These are phyloP conservation scores for Ceratocystis harringtonii DNA, from an alignment of 2,329 filamentous ascomycete genomes.

Conservation along the genomic window DNA sequence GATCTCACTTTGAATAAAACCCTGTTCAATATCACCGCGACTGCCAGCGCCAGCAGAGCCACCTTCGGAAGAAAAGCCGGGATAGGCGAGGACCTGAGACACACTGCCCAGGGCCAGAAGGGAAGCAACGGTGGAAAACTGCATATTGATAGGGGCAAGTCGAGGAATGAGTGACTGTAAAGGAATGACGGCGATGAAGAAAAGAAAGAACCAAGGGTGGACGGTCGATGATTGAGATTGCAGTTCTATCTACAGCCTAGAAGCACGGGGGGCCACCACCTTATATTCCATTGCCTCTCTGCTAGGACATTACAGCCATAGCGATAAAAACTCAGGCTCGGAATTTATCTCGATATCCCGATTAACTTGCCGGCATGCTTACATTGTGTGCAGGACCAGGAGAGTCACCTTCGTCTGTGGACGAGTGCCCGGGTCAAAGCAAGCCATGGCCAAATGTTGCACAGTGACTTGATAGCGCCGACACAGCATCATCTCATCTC, in stretches of 20 bases:
- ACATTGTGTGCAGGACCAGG: background rate
- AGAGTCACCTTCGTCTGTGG: background rate
- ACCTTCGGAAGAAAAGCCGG: background rate
- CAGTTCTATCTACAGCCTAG: background rate
- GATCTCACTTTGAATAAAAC: background rate
- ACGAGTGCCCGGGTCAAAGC: background rate
- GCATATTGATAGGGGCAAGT: conserved; percentile 4
- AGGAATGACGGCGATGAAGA: background rate
- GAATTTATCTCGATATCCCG: no score
- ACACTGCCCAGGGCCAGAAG: conserved; percentile 12
- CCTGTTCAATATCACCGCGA: background rate
- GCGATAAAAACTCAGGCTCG: background rate
- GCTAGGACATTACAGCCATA: background rate
- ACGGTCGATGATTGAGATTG: background rate
- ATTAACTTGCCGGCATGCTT: no score
- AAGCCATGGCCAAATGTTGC: background rate
- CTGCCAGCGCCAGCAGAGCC: background rate
- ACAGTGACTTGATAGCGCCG: background rate
- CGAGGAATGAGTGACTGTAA: background rate
- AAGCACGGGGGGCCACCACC: background rate
- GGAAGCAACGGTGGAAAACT: conserved; percentile 2
- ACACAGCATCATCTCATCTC: background rate
- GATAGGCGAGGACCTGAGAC: conserved; percentile 12
- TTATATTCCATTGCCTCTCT: background rate
- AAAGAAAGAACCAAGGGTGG: background rate